A percentile compares a stretch with the other conserved stretches of the same genome.
phyloP scores from a whole-genome alignment of 2,329 filamentous ascomycete species.

The Chaetomium strumarium region DNA sequence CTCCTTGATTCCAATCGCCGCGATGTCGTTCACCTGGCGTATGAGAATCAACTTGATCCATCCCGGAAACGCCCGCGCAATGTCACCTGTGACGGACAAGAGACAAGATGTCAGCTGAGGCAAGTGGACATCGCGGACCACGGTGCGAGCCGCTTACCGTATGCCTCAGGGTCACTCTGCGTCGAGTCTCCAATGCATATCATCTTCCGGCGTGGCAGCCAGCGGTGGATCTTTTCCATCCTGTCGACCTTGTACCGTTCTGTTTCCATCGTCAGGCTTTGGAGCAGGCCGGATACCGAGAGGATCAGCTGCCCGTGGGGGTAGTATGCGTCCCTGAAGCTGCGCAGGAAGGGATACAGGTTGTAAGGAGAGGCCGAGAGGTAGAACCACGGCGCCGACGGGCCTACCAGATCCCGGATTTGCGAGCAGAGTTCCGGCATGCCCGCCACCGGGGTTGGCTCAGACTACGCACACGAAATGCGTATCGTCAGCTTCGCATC shows the following conservation, averaged over 20 bases:
- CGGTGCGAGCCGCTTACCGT: constrained; percentile 50
- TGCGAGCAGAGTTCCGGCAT: constrained; percentile 81
- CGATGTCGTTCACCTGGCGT: constrained; percentile 72
- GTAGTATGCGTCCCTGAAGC: constrained; percentile 66
- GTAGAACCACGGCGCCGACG: constrained; percentile 79
- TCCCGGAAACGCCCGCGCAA: constrained; percentile 57
- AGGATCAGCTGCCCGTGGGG: constrained; percentile 76
- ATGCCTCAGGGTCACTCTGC: constrained; percentile 85
- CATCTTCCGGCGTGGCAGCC: constrained; percentile 74
- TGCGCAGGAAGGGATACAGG: constrained; percentile 77
- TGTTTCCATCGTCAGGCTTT: constrained; percentile 72
- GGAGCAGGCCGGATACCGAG: constrained; percentile 70
- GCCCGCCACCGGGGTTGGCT: constrained; percentile 62
- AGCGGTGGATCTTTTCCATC: constrained; percentile 69
- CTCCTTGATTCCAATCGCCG: constrained; percentile 60
- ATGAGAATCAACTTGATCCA: constrained; percentile 86
- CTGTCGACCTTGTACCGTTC: constrained; percentile 80
- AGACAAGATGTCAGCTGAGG: not conserved
- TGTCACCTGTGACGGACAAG: constrained; percentile 24
- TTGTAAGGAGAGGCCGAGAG: constrained; percentile 92
- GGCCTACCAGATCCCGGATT: constrained; percentile 48
- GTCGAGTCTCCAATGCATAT: constrained; percentile 87
- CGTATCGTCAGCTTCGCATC: not conserved
- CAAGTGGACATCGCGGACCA: not conserved
- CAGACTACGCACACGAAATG: constrained; percentile 38